phyloP scores from a whole-genome alignment of 2,329 filamentous ascomycete species.

The Pseudocercospora cruenta region DNA sequence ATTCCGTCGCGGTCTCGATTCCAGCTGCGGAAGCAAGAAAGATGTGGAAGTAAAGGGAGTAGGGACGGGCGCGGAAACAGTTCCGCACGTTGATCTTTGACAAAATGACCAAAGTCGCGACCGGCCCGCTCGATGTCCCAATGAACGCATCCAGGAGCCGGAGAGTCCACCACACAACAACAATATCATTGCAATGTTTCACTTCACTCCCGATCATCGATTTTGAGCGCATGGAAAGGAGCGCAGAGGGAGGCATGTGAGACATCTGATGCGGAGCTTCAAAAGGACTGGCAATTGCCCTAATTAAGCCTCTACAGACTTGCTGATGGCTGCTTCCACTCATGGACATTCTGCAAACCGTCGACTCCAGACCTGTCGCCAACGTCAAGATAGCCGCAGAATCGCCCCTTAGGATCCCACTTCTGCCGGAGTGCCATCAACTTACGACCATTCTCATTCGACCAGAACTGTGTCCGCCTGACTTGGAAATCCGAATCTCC shows the following conservation, averaged over 20 bases:
- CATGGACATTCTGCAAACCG: slow-evolving; percentile 45
- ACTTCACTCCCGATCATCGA: too few relatives aligned
- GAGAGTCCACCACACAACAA: too few relatives aligned
- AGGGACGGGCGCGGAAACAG: neutral
- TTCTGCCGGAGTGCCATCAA: slow-evolving; percentile 50
- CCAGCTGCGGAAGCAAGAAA: slow-evolving; percentile 2
- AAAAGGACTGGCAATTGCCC: neutral
- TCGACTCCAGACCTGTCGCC: slow-evolving; percentile 48
- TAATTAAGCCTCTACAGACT: neutral
- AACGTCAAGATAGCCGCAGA: slow-evolving; percentile 52
- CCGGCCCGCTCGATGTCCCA: too few relatives aligned
- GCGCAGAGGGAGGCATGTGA: too few relatives aligned
- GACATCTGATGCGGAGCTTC: too few relatives aligned
- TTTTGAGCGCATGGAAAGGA: too few relatives aligned
- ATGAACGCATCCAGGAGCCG: too few relatives aligned
- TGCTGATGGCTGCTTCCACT: slow-evolving; percentile 3
- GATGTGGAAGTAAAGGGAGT: neutral
- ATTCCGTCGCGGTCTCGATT: slow-evolving; percentile 10
- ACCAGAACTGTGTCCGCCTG: slow-evolving; percentile 55
- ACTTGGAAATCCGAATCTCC: slow-evolving; percentile 60
- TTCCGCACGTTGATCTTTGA: neutral
- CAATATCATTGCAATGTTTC: too few relatives aligned
- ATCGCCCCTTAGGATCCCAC: slow-evolving; percentile 50
- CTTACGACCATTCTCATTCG: slow-evolving; percentile 44
- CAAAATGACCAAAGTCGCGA: too few relatives aligned